A percentile compares a stretch with the other conserved stretches of the same genome.
Evolutionary conservation across 1,284 basidiomycete genomes (phyloP).

Genomic region (Phellopilus nigrolimitatus): DNA sequence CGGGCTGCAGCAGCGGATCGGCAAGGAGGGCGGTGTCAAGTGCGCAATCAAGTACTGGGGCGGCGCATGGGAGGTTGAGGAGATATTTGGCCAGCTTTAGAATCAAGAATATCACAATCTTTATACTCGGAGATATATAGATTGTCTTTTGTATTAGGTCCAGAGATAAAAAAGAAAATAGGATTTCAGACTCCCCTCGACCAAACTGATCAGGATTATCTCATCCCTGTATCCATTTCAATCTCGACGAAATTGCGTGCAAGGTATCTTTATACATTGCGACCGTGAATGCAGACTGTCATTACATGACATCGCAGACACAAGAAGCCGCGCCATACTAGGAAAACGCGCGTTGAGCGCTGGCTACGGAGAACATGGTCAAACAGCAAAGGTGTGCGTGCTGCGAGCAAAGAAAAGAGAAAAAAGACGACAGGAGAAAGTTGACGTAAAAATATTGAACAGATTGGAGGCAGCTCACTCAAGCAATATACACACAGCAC

Average conservation of each 20-base stretch:
- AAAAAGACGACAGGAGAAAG: constrained; percentile 12
- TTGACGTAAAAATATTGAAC: not conserved
- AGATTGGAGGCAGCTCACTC: not conserved
- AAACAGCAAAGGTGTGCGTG: constrained; percentile 17
- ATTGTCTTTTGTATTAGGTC: no score
- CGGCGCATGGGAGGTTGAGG: constrained; percentile 93
- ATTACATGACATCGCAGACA: not conserved
- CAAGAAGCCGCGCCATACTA: not conserved
- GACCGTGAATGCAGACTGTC: not conserved
- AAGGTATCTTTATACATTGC: constrained; percentile 1
- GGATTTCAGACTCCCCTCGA: no score
- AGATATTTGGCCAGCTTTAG: constrained; percentile 54
- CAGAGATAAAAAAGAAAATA: not conserved
- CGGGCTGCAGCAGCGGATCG: constrained; percentile 73
- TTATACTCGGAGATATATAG: no score
- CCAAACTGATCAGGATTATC: no score
- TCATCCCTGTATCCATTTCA: no score
- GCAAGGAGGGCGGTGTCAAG: constrained; percentile 68
- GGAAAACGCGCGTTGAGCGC: not conserved
- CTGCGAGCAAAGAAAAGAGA: constrained; percentile 18
- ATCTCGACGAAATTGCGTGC: no score
- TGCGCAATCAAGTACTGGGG: constrained; percentile 80
- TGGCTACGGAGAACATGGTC: not conserved
- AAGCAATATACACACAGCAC: not conserved
- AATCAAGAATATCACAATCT: not conserved